Conservation (phyloP, 1,139 yeast genomes). For the Blastobotrys arbuscula region DNA sequence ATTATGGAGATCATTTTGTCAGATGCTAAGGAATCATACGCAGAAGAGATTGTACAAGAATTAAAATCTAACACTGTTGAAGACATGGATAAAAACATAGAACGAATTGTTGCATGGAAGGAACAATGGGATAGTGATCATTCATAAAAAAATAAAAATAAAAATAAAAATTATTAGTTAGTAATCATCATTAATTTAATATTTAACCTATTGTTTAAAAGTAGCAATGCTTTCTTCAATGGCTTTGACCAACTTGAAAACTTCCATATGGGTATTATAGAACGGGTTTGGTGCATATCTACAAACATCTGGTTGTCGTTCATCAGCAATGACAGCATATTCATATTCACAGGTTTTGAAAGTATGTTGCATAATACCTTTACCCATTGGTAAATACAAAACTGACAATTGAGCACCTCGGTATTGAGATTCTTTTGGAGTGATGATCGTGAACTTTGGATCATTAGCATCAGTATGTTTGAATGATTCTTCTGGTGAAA, state of each 20-base stretch:
- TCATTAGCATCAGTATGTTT: slow-evolving; percentile 21
- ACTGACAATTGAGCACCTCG: slow-evolving; percentile 83
- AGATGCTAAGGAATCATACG: slow-evolving; percentile 82
- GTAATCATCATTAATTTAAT: not conserved
- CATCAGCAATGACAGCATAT: slow-evolving; percentile 73
- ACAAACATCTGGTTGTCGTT: slow-evolving; percentile 82
- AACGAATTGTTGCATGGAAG: slow-evolving; percentile 68
- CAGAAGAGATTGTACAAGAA: slow-evolving; percentile 74
- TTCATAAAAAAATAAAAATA: not conserved
- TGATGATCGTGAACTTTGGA: slow-evolving; percentile 60
- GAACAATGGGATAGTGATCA: slow-evolving; percentile 52
- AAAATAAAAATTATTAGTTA: not conserved
- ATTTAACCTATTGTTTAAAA: not conserved
- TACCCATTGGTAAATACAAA: slow-evolving; percentile 50
- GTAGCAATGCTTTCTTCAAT: slow-evolving; percentile 33
- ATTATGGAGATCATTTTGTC: slow-evolving; percentile 88
- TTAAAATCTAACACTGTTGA: slow-evolving; percentile 65
- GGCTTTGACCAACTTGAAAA: slow-evolving; percentile 42
- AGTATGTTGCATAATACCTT: slow-evolving; percentile 60
- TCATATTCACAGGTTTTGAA: slow-evolving; percentile 27
- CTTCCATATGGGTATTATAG: slow-evolving; percentile 71
- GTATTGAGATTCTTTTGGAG: slow-evolving; percentile 53
- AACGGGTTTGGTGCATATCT: slow-evolving; percentile 80
- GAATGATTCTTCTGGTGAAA: slow-evolving; percentile 30
- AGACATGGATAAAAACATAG: slow-evolving; percentile 74